Base-by-base conservation (phyloP, 2,329 filamentous ascomycete species). In the Fusarium newnesense region DNA sequence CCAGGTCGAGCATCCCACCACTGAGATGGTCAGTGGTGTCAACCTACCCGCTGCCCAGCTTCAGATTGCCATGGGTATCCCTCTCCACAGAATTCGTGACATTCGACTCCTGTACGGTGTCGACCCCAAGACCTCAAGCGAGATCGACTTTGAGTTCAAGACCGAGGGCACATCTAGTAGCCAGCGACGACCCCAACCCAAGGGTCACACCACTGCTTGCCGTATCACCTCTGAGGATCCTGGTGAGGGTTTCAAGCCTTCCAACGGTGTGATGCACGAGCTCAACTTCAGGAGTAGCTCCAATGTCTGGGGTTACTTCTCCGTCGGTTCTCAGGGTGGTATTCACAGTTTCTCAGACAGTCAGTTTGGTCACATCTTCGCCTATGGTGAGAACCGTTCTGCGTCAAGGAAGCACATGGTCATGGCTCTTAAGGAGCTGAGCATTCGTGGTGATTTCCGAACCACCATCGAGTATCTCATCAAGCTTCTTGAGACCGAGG, bases 221-320 rank as follows among this genome's bases (percentile, higher is more conserved):
- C 94, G 96, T 90, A 99, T 99, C 85, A 99, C 96, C 32, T 99
- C 96, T 0, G 96, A 99, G 84, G 96, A 99, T 82, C 96, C 96
- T 15, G 96, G 97, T 79, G 96, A 99, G 88, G 96, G 96, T 60
- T 99, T 99, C 91, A 99, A 99, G 90, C 96, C 96, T 66, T 99
- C 96, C 50, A 97, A 96, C 80, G 96, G 96, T 91, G 97, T 96
- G 60, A 97, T 99, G 91, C 96, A 98, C 86, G 96, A 99, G 81
- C 87, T 99, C 80, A 99, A 99, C 88, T 99, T 99, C 91, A 91
- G 96, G 81, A 97, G 93, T 87, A 97, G 95, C 83, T 98, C 96
- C 73, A 99, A 99, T 77, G 96, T 98, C 64, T 99, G 96, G 96
- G 96, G 96, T 88, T 99, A 99, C 85, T 99, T 99, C 91, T 99